Percentiles rank a stretch among this genome's conserved stretches.
Conservation (phyloP, 768 basidiomycete genomes). For the Cyclocybe cylindracea region DNA sequence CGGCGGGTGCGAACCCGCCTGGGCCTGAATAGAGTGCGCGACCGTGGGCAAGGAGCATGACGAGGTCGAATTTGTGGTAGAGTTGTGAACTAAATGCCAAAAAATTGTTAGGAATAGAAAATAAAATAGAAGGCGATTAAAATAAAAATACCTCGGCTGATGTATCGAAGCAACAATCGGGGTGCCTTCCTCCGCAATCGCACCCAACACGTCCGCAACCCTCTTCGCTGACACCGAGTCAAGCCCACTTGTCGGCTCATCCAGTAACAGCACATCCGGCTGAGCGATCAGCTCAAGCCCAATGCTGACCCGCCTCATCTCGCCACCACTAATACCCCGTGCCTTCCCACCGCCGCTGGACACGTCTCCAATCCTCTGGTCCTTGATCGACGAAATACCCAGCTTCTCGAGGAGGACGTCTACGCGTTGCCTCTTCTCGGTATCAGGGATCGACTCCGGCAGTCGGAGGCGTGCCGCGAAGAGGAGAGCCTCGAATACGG, state of each 20-base stretch:
- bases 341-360: conserved; percentile 58
- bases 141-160: conserved; percentile 64
- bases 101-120: not conserved
- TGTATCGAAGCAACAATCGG: conserved; percentile 88
- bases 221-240: conserved; percentile 88
- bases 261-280: conserved; percentile 83
- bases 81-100: conserved; percentile 60
- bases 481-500: conserved; percentile 77
- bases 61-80: conserved; percentile 83
- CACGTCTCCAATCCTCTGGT: conserved; percentile 67
- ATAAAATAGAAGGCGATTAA: not conserved
- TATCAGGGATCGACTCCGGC: conserved; percentile 65
- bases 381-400: conserved; percentile 67
- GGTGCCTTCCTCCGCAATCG: conserved; percentile 73
- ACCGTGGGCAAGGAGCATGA: conserved; percentile 78
- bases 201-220: conserved; percentile 74
- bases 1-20: conserved; percentile 69
- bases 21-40: conserved; percentile 78
- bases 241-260: conserved; percentile 82
- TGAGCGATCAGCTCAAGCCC: conserved; percentile 85
- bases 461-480: conserved; percentile 87
- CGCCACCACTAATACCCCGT: conserved; percentile 89
- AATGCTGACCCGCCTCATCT: conserved; percentile 88
- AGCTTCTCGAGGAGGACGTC: conserved; percentile 74
- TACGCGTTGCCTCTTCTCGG: conserved; percentile 69